Conservation (phyloP, 176 grass and related monocot species). For the Pharus latifolius region DNA sequence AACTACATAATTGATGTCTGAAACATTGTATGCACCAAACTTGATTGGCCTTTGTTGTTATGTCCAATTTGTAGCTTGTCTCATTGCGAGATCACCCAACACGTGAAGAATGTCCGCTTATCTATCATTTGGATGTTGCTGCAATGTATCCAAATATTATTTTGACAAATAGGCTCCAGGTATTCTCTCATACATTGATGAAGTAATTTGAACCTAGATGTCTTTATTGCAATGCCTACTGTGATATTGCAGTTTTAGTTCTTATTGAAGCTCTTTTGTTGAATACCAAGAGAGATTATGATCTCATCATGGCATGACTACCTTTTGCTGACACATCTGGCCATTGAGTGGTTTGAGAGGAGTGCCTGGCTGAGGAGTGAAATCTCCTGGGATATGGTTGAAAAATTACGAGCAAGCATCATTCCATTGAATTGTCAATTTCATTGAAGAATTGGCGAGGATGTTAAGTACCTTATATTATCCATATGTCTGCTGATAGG, state of each 20-base stretch:
- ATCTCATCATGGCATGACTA: not conserved
- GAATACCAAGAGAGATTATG: not conserved
- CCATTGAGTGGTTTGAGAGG: not conserved
- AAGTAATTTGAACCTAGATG: not conserved
- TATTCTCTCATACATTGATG: slow-evolving; percentile 22
- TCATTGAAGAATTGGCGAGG: not conserved
- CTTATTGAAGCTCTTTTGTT: not conserved
- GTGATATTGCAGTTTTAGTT: not conserved
- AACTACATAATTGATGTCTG: not conserved
- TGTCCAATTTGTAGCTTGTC: slow-evolving; percentile 58
- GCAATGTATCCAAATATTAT: slow-evolving; percentile 99
- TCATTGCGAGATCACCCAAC: slow-evolving; percentile 79
- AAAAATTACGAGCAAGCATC: not conserved
- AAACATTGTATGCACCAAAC: not conserved
- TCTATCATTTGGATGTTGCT: slow-evolving; percentile 99
- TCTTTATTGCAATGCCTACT: slow-evolving; percentile 1
- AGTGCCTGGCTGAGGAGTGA: not conserved
- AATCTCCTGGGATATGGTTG: slow-evolving; percentile 16
- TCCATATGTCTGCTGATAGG: not conserved
- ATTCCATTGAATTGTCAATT: slow-evolving; percentile 2
- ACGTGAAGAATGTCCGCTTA: slow-evolving; percentile 81
- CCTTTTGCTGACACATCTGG: not conserved
- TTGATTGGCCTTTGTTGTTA: slow-evolving; percentile 17
- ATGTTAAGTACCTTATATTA: slow-evolving; percentile 9
- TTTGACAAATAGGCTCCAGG: slow-evolving; percentile 98